Base-by-base conservation (phyloP, 805 yeast species). In the Wickerhamomyces subpelliculosus region DNA sequence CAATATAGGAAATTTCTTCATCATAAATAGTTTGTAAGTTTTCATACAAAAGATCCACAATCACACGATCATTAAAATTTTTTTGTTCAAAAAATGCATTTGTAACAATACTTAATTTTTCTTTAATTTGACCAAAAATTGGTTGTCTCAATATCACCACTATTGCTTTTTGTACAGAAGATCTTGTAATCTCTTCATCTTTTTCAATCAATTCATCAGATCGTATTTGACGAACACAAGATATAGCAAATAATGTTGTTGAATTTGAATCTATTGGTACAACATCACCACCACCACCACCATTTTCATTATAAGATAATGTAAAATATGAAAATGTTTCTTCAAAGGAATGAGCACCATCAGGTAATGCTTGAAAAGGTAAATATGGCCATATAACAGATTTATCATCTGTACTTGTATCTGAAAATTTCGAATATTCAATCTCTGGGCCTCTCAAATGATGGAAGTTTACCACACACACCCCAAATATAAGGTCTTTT, bases 281-380 rank as follows among this genome's bases (percentile, higher is more conserved):
- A 54, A 73, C 57, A 23, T 56, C 55, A 16, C 61, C 60, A 21
- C 64, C 46, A 54, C 73, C 57, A 23, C 56, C 55, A 16, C 61
- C 60, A 21, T 64, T 61, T 37, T 75, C 77, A 55, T 87, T 87
- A 54, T 78, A 84, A 6, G 83, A 71, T 32, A 90, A 64, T 19
- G 95, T 89, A 62, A 90, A 90, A 55, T 86, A 86, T 19, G 95
- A 81, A 54, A 89, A 87, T 1, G 95, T 88, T 58, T 93, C 97
- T 55, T 88, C 95, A 55, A 80, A 90, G 18, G 89, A 70, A 58
- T 93, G 98, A 3, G 94, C 81, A 5, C 97, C 97, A 61, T 93
- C 98, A 0, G 98, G 97, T 18, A 93, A 64, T 2, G 96, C 95
- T 56, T 89, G 97, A 54, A 93, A 93, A 3, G 98, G 94, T 30